These are phyloP conservation scores for Cladophialophora psammophila DNA, from an alignment of 2,329 filamentous ascomycete genomes.

Conservation along the genomic window DNA sequence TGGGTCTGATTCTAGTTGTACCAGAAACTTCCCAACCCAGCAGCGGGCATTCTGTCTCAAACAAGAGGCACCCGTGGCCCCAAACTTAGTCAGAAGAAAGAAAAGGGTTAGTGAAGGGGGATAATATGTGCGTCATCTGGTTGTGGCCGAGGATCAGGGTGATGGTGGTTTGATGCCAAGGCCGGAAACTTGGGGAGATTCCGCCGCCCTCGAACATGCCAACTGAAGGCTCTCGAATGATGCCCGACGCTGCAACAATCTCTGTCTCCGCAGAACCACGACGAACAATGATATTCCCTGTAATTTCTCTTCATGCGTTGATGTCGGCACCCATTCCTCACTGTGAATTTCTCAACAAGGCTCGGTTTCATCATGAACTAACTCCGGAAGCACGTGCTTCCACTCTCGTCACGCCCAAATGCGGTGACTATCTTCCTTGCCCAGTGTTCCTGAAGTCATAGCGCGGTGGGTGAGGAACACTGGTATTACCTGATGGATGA, in stretches of 20 bases:
- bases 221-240: background rate
- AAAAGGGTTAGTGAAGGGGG: background rate
- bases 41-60: background rate
- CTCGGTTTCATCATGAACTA: slow-evolving; percentile 30
- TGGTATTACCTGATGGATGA: slow-evolving; percentile 42
- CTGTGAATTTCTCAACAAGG: slow-evolving; percentile 7
- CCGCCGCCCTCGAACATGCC: background rate
- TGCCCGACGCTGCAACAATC: slow-evolving; percentile 1
- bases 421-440: slow-evolving; percentile 39
- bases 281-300: background rate
- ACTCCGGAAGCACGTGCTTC: slow-evolving; percentile 41
- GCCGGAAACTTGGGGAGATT: slow-evolving; percentile 3
- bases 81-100: background rate
- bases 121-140: slow-evolving; percentile 2
- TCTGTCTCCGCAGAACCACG: background rate
- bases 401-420: slow-evolving; percentile 37
- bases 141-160: background rate
- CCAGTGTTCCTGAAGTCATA: slow-evolving; percentile 41
- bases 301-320: background rate
- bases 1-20: background rate
- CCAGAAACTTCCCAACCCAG: background rate
- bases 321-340: slow-evolving; percentile 2
- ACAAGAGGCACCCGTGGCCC: background rate
- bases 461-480: slow-evolving; percentile 40
- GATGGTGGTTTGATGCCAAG: slow-evolving; percentile 3